Percentiles rank a stretch among this genome's conserved stretches.
Evolutionary conservation across 306 rosid species (phyloP).

Genomic region (Sophora flavescens): DNA sequence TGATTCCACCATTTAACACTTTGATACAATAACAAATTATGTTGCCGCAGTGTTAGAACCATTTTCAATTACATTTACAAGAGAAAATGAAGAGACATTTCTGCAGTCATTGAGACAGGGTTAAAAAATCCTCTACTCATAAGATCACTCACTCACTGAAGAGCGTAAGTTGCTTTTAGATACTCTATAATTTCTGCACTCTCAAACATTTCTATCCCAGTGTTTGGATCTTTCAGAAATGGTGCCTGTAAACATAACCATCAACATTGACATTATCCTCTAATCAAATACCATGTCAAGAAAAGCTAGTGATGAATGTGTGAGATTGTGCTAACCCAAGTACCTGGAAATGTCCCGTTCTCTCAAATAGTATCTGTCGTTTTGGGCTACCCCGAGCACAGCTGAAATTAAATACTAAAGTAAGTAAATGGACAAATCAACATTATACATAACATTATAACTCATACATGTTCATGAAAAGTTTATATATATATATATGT

Average conservation of each 20-base stretch:
- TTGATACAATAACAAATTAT: slow-evolving; percentile 16
- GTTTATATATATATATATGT: no score
- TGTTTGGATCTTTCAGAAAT: slow-evolving; percentile 92
- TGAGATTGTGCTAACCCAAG: background rate
- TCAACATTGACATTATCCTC: slow-evolving; percentile 14
- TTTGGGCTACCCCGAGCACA: slow-evolving; percentile 97
- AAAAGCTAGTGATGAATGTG: slow-evolving; percentile 15
- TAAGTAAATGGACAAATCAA: slow-evolving; percentile 37
- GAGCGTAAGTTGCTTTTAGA: slow-evolving; percentile 84
- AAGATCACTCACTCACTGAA: slow-evolving; percentile 45
- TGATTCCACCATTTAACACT: slow-evolving; percentile 31
- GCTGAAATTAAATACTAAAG: slow-evolving; percentile 54
- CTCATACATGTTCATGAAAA: background rate
- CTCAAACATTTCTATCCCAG: slow-evolving; percentile 93
- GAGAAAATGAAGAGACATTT: background rate
- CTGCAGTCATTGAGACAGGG: background rate
- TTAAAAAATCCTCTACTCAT: slow-evolving; percentile 15
- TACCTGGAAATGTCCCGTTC: slow-evolving; percentile 89
- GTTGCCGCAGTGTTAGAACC: slow-evolving; percentile 6
- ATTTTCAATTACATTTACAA: slow-evolving; percentile 16
- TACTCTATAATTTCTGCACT: slow-evolving; percentile 95
- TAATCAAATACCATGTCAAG: slow-evolving; percentile 37
- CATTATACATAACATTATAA: background rate
- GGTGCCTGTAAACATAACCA: slow-evolving; percentile 74
- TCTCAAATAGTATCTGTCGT: slow-evolving; percentile 69